Evolutionary conservation across 176 grass and related monocot species (phyloP).

Genomic region (Aegilops bicornis): DNA sequence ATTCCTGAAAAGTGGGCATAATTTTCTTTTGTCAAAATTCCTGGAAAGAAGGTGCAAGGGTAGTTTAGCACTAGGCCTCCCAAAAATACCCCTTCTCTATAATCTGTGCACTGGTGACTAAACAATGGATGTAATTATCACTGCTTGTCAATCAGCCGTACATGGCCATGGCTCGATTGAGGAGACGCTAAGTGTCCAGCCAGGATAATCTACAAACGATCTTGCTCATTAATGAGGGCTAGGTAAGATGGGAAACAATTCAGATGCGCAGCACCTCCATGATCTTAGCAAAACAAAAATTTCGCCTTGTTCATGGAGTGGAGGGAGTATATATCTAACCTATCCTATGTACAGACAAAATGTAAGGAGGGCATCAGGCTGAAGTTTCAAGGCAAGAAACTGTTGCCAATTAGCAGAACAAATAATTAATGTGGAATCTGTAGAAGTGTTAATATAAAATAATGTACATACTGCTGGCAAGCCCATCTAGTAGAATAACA

Average conservation of each 20-base stretch:
- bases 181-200: not conserved
- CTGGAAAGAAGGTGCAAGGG: not conserved
- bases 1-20: not conserved
- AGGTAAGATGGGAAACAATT: not conserved
- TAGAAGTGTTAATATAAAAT: conserved; percentile 8
- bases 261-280: not conserved
- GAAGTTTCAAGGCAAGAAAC: not conserved
- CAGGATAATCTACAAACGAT: not conserved
- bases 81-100: not conserved
- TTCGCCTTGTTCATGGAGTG: not conserved
- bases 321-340: not conserved
- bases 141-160: not conserved
- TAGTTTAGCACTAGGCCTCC: not conserved
- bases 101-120: not conserved
- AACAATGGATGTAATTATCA: not conserved
- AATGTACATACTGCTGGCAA: conserved; percentile 60
- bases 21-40: not conserved
- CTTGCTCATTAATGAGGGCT: not conserved
- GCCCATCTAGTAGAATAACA: conserved; percentile 59
- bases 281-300: not conserved
- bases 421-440: not conserved
- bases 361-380: not conserved
- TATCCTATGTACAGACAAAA: not conserved
- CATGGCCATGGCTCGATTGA: not conserved
- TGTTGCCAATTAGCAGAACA: not conserved